Evolutionary conservation across 495 filamentous ascomycete genomes (phyloP), one percentile per base, ranked within the genome.

Genomic region (Penicillium macrosclerotiorum): DNA sequence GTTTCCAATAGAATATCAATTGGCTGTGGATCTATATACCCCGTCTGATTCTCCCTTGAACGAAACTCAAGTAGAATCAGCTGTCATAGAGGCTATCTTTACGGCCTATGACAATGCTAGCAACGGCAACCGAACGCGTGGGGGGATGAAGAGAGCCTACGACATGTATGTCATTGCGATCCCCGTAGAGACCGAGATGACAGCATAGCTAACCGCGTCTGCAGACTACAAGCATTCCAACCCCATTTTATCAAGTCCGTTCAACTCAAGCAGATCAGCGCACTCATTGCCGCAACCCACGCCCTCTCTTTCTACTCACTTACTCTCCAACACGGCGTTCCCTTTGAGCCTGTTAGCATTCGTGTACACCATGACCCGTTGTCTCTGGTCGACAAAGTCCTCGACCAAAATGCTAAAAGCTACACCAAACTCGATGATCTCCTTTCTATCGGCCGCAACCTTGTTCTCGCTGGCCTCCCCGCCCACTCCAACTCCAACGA

Each of bases 371-470:
- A 78, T 3, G 92, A 98, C 60, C 94, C 93, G 1, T 72, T 95
- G 23, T 85, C 83, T 1, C 79, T 98, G 44, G 73, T 96, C 39
- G 80, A 79, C 51, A 95, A 87, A 53, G 83, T 97, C 1, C 81
- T 98, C 12, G 84, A 90, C 35, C 91, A 96, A 48, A 98, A 97
- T 51, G 68, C 78, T 2, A 81, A 81, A 54, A 87, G 84, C 61
- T 98, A 96, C 67, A 90, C 89, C 7, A 82, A 90, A 42, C 71
- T 95, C 8, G 89, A 94, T 45, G 85, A 92, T 55, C 80, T 98
- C 12, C 67, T 96, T 16, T 76, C 77, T 22, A 89, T 97, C 29
- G 90, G 84, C 4, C 69, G 74, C 42, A 83, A 88, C 40, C 81
- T 98, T 45, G 82, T 89, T 18, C 64, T 77, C n/a, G 85, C 88